Evolutionary conservation across 306 rosid species (phyloP).

Genomic region (Malus sieversii): DNA sequence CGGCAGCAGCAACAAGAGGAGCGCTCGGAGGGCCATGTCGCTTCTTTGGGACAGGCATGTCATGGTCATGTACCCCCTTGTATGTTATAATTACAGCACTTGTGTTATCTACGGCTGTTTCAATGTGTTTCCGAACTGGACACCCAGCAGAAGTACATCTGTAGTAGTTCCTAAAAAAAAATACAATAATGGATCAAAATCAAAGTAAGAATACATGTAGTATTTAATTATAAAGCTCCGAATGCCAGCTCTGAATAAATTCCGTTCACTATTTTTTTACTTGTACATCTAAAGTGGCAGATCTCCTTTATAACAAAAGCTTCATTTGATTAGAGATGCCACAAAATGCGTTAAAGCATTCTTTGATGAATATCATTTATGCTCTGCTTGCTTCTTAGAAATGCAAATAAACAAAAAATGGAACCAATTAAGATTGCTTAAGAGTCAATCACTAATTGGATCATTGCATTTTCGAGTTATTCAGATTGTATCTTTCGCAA

Average conservation of each 20-base stretch:
- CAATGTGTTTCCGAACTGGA: conserved; percentile 93
- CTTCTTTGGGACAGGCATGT: conserved; percentile 91
- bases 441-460: background rate
- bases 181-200: conserved; percentile 18
- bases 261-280: background rate
- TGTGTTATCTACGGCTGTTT: conserved; percentile 63
- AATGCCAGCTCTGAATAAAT: background rate
- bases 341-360: background rate
- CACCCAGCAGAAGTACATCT: conserved; percentile 99
- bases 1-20: conserved; percentile 74
- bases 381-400: background rate
- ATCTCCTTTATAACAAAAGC: background rate
- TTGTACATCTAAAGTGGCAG: background rate
- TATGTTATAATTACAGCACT: conserved; percentile 71
- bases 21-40: conserved; percentile 82
- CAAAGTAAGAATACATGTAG: background rate
- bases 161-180: conserved; percentile 73
- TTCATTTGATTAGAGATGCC: background rate
- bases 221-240: background rate
- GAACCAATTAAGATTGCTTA: background rate
- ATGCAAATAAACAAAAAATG: background rate
- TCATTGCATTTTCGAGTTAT: background rate
- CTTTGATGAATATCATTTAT: background rate
- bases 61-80: conserved; percentile 92
- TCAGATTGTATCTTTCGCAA: background rate